Evolutionary conservation across 257 asterid species (phyloP).

Genomic region (Orobanche coerulescens): DNA sequence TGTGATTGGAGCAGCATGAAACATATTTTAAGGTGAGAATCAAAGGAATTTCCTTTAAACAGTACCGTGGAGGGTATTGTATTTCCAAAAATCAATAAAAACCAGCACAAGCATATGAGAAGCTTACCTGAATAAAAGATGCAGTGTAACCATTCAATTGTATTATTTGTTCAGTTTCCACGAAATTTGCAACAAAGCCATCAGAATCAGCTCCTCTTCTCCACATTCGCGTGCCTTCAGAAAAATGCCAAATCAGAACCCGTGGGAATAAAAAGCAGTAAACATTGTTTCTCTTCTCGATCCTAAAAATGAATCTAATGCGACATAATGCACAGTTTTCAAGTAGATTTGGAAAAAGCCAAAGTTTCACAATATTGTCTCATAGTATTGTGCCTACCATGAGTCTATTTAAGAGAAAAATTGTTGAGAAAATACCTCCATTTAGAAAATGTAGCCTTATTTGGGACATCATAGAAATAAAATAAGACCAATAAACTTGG

Average conservation of each 20-base stretch:
- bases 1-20: conserved; percentile 16
- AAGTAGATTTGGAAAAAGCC: not conserved
- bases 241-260: conserved; percentile 17
- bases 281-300: not conserved
- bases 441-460: not conserved
- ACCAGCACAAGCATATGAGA: not conserved
- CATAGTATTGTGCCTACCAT: not conserved
- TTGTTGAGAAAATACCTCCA: not conserved
- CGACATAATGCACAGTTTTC: not conserved
- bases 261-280: conserved; percentile 8
- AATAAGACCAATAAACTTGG: not conserved
- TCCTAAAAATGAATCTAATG: not conserved
- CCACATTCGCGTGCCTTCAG: conserved; percentile 97
- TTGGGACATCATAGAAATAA: not conserved
- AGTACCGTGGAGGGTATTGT: not conserved
- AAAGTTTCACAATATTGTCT: not conserved
- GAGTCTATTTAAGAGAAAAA: not conserved
- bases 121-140: conserved; percentile 82
- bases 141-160: conserved; percentile 76
- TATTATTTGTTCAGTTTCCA: conserved; percentile 89
- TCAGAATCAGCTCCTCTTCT: conserved; percentile 99
- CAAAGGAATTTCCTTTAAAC: conserved; percentile 8
- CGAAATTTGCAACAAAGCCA: conserved; percentile 98
- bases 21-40: conserved; percentile 12
- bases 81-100: conserved; percentile 9